Base-by-base conservation (phyloP, 768 basidiomycete species). In the Russula lepida region DNA sequence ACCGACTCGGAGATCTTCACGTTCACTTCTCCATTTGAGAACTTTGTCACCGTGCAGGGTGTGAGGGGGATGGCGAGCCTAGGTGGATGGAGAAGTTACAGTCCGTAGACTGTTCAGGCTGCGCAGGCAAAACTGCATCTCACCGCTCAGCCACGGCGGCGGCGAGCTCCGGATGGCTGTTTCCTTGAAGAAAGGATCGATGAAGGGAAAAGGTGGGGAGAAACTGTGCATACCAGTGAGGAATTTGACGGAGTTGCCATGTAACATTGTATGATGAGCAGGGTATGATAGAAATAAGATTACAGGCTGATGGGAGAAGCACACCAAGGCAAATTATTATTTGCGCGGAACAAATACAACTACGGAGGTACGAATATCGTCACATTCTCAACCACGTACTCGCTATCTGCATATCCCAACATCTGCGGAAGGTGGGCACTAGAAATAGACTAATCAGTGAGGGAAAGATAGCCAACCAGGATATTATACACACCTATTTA, bases 101-200 rank as follows among this genome's bases (percentile, higher is more conserved):
- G 73, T 79, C 74, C 75, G 75, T 78, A 72, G 77, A 75, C 77
- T 77, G 73, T 63, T 68, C 64, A 48, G 65, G 60, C 61, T 66
- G 63, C 63, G 60, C 47, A 71, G 70, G 74, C 68, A 71, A 67
- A 60, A 55, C 66, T 74, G 77, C 77, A 76, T 81, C 95, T 87
- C 82, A 97, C 95, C 92, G 88, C 82, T 97, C 92, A 70, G 92
- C 90, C 76, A 99, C 93, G 63, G 86, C 81, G 71, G 88, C 83
- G 74, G 95, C 95, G 79, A 99, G 89, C 82, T 95, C 91, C 70
- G 93, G 92, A 78, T 99, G 97, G 74, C 92, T 94, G 77, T 95
- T 95, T 72, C 95, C 95, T 97, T 76, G 13, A 17, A 58, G 15
- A 58, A 60, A 21, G 62, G 64, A 70, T 63, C 62, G 62, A 65